phyloP scores from a whole-genome alignment of 768 basidiomycete genomes.

The Mycena polygramma region DNA sequence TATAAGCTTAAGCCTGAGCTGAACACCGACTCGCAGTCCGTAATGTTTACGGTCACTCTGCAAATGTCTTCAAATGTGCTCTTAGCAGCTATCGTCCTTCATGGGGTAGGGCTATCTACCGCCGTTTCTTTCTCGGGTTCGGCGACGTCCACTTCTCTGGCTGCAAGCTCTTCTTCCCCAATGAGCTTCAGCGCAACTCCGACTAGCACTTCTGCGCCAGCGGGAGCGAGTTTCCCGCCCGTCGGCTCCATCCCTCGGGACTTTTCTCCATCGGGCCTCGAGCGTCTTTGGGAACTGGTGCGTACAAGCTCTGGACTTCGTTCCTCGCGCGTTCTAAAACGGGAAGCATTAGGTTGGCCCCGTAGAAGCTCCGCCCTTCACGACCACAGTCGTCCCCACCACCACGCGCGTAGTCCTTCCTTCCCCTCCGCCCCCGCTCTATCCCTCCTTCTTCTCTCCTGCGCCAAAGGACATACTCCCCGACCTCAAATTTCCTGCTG shows the following conservation, averaged over 20 bases:
- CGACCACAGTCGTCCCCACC: constrained; percentile 56
- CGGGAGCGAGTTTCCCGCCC: constrained; percentile 50
- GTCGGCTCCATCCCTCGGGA: constrained; percentile 56
- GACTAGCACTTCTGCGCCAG: constrained; percentile 9
- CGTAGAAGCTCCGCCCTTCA: constrained; percentile 59
- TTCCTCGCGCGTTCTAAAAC: constrained; percentile 2
- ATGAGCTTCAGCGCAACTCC: constrained; percentile 7
- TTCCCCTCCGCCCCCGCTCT: constrained; percentile 59
- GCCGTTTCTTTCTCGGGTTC: not conserved
- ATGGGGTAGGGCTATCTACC: not conserved
- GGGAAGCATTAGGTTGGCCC: constrained; percentile 52
- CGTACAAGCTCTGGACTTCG: constrained; percentile 7
- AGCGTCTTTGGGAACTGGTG: constrained; percentile 59
- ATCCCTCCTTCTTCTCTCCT: constrained; percentile 61
- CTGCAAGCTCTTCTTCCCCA: not conserved
- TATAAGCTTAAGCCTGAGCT: not conserved
- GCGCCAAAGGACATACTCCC: constrained; percentile 59
- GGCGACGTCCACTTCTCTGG: not conserved
- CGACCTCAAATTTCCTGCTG: constrained; percentile 58
- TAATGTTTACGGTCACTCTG: not conserved
- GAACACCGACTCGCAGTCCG: not conserved
- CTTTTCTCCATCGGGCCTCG: constrained; percentile 54
- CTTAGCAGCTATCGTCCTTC: not conserved
- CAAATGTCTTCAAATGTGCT: constrained; percentile 12
- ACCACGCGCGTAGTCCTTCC: constrained; percentile 53